Evolutionary conservation across 345 rosid genomes (phyloP), one percentile per base, ranked within the genome.

Genomic region (Citrus trifoliata): DNA sequence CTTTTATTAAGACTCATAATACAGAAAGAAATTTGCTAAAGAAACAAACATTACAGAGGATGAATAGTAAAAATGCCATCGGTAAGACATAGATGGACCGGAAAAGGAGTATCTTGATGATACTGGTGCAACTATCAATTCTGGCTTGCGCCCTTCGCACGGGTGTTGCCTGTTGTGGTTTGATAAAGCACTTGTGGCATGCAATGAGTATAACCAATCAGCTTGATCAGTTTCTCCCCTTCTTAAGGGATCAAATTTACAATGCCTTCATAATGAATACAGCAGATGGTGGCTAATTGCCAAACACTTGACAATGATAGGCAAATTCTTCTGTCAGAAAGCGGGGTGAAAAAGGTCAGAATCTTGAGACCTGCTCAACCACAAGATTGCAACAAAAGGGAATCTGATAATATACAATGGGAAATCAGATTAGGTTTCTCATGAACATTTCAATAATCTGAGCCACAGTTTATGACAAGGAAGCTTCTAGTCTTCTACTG

Each of bases 191-290:
- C 5, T 32, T 32, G 33, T 32, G 63, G 88, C 33, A 32, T 32
- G 0, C 33, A 32, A 32, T 32, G 89, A 38, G 74, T 87, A 85
- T 46, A 85, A 40, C 30, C 80, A 76, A 62, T 82, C 87, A 21
- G 35, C 71, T 59, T 66, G 72, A 71, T 78, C 81, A 14, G 32
- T 59, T 71, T 79, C 88, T 77, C 80, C 80, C 81, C 77, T 27
- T 42, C 85, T 78, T 61, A 76, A 28, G n/a, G 27, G 82, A 64
- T 76, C 89, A 10, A 5, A 18, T 66, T 24, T 67, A 66, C 24
- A 32, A 53, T 2, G 25, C 4, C 30, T 76, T 55, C 14, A 53
- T 35, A 76, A 67, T 19, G n/a, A 37, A 53, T 33, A 51, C 3
- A 8, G 28, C 68, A n/a, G 48, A 73, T 74, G 46, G 8, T 24